Conservation (phyloP, 2,329 filamentous ascomycete species). For the Orbilia brochopaga region DNA sequence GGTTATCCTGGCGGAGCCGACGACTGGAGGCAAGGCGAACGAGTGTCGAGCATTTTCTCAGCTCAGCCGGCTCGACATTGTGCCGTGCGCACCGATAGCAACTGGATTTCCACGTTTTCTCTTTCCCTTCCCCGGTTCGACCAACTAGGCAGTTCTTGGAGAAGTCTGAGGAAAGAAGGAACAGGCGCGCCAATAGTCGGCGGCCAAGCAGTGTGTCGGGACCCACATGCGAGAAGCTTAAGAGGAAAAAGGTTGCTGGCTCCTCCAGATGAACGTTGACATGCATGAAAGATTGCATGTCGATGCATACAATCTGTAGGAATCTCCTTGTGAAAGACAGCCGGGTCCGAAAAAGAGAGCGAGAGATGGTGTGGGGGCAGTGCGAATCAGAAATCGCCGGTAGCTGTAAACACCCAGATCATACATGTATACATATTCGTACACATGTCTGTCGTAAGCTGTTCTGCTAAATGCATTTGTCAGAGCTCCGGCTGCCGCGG, state of each 20-base stretch:
- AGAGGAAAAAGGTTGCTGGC: constrained; percentile 46
- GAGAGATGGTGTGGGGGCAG: constrained; percentile 16
- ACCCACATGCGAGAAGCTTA: constrained; percentile 49
- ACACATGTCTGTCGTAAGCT: constrained; percentile 10
- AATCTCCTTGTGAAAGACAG: constrained; percentile 11
- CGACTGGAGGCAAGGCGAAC: background rate
- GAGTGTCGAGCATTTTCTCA: constrained; percentile 17
- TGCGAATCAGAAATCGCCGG: constrained; percentile 35
- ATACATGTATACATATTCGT: background rate
- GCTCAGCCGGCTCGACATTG: constrained; percentile 49
- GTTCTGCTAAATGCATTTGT: background rate
- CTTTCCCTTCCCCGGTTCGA: background rate
- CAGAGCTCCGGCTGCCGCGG: constrained; percentile 44
- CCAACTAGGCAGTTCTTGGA: constrained; percentile 42
- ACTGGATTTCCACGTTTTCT: constrained; percentile 20
- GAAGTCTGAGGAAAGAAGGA: constrained; percentile 29
- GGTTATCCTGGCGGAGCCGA: constrained; percentile 1
- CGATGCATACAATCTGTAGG: constrained; percentile 21
- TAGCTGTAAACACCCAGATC: background rate
- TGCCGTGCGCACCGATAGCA: constrained; percentile 50
- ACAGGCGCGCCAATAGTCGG: constrained; percentile 29
- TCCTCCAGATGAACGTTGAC: constrained; percentile 34
- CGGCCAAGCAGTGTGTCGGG: constrained; percentile 41
- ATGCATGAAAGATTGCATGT: constrained; percentile 51
- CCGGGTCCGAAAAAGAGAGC: constrained; percentile 9